Evolutionary conservation across 1,284 basidiomycete genomes (phyloP).

Genomic region (Agaricales sp.): DNA sequence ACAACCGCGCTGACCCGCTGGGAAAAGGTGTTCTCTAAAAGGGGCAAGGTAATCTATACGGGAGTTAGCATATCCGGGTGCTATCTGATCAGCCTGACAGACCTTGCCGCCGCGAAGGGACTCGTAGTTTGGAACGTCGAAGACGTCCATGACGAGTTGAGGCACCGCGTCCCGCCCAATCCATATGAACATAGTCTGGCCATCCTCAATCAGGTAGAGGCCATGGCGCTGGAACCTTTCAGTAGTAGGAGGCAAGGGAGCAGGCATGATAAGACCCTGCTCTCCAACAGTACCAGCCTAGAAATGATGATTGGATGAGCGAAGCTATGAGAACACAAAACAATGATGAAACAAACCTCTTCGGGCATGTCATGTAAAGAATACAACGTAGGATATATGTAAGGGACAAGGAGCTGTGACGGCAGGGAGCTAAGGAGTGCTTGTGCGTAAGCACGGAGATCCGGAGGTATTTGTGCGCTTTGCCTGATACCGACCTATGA

Average conservation of each 20-base stretch:
- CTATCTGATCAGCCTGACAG: too few species aligned
- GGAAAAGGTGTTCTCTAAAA: constrained; percentile 88
- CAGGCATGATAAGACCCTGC: constrained; percentile 73
- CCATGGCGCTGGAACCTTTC: constrained; percentile 94
- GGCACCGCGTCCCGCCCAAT: constrained; percentile 95
- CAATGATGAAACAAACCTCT: constrained; percentile 59
- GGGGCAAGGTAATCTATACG: constrained; percentile 69
- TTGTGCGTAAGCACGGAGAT: constrained; percentile 93
- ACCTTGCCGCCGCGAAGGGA: constrained; percentile 90
- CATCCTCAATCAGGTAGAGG: constrained; percentile 94
- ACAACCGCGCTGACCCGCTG: constrained; percentile 90
- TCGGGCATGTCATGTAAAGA: constrained; percentile 94
- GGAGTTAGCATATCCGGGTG: neutral
- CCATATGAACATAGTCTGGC: constrained; percentile 97
- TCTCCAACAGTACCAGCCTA: constrained; percentile 78
- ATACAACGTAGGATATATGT: constrained; percentile 93
- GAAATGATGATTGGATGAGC: neutral
- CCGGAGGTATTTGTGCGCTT: constrained; percentile 92
- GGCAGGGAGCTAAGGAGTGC: constrained; percentile 88
- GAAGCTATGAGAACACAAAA: neutral
- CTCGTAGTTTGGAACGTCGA: constrained; percentile 83
- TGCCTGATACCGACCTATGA: constrained; percentile 83
- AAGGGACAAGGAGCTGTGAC: constrained; percentile 84
- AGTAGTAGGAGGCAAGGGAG: constrained; percentile 84
- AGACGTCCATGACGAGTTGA: constrained; percentile 90